Conservation (phyloP, 129 eudicot genomes). For the Calendula officinalis region DNA sequence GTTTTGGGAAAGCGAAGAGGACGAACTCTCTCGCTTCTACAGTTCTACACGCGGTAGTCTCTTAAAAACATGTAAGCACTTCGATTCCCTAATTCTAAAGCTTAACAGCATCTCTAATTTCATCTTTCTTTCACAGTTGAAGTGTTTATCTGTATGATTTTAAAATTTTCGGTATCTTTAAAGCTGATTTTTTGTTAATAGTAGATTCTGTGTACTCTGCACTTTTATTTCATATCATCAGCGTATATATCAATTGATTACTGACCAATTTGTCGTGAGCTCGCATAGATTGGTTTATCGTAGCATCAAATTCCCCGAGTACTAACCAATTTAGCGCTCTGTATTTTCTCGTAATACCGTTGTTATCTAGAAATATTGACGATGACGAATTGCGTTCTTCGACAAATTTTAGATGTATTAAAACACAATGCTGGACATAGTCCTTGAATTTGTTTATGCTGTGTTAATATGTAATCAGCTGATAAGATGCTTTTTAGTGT, state of each 20-base stretch:
- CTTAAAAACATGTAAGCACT: conserved; percentile 17
- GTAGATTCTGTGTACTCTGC: neutral
- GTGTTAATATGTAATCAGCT: no score
- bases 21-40: conserved; percentile 14
- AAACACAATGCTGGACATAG: no score
- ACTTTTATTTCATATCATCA: conserved; percentile 5
- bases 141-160: neutral
- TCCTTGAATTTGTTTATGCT: no score
- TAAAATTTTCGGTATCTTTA: neutral
- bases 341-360: no score
- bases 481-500: no score
- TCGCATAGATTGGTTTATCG: neutral
- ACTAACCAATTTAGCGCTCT: neutral
- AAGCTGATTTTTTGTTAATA: neutral
- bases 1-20: conserved; percentile 22
- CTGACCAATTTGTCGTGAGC: neutral
- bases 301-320: neutral
- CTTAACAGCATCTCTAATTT: conserved; percentile 2
- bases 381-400: no score
- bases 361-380: no score
- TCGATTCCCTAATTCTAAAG: neutral
- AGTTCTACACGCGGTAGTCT: conserved; percentile 12
- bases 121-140: neutral
- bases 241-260: neutral
- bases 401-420: no score